Evolutionary conservation across 2,329 filamentous ascomycete genomes (phyloP).

Genomic region (Botrytis fabae): DNA sequence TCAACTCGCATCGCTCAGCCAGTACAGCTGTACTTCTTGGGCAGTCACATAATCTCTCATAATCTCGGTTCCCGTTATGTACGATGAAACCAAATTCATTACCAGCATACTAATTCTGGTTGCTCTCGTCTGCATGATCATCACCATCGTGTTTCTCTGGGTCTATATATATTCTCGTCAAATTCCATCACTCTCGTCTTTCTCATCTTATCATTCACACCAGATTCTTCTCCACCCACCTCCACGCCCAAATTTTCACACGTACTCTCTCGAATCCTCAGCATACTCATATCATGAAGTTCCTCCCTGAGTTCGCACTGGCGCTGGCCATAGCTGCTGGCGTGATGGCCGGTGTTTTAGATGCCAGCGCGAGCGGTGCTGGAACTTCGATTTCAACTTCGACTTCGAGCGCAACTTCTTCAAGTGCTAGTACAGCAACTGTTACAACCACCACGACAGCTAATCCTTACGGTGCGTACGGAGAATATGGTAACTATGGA

Average conservation of each 20-base stretch:
- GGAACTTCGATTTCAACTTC: neutral
- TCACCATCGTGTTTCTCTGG: neutral
- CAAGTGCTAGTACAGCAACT: neutral
- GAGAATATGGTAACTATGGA: slow-evolving; percentile 21
- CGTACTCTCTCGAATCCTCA: neutral
- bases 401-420: neutral
- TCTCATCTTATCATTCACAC: neutral
- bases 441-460: neutral
- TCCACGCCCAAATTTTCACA: neutral
- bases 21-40: neutral
- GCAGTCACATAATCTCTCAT: neutral
- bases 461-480: slow-evolving; percentile 9
- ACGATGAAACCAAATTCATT: slow-evolving; percentile 5
- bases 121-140: neutral
- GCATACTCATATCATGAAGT: neutral
- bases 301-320: neutral
- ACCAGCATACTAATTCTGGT: neutral
- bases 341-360: slow-evolving; percentile 4
- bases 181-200: neutral
- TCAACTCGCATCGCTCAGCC: neutral
- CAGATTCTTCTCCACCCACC: neutral
- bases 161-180: neutral
- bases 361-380: neutral
- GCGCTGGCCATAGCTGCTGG: neutral
- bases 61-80: neutral